Conservation (phyloP, 2,329 filamentous ascomycete species). For the Rutstroemia sp. region DNA sequence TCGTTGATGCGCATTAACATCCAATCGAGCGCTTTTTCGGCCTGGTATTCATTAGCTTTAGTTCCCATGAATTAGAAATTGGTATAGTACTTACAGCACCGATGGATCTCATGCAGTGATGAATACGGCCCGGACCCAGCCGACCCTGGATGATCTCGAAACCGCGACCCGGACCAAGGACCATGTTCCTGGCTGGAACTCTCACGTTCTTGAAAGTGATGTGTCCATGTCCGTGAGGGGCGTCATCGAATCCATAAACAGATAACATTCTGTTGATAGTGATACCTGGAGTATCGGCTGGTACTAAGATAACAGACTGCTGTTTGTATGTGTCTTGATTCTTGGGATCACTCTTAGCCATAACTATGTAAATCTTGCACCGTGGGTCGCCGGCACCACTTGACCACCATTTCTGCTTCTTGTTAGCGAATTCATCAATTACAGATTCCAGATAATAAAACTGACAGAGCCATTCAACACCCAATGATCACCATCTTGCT, state of each 20-base stretch:
- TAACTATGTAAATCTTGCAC: conserved; percentile 90
- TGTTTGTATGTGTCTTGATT: conserved; percentile 77
- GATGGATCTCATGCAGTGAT: conserved; percentile 95
- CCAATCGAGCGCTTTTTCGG: conserved; percentile 89
- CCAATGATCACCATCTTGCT: conserved; percentile 77
- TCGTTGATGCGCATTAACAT: conserved; percentile 94
- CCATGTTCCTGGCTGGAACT: conserved; percentile 74
- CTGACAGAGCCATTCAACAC: conserved; percentile 78
- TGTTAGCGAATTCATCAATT: conserved; percentile 15
- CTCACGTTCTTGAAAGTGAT: conserved; percentile 85
- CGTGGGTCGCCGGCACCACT: conserved; percentile 89
- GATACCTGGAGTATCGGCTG: conserved; percentile 72
- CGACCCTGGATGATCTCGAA: conserved; percentile 99
- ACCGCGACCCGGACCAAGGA: conserved; percentile 86
- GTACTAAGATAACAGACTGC: conserved; percentile 89
- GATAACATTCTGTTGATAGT: conserved; percentile 90
- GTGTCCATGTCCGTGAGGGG: conserved; percentile 96
- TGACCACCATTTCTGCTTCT: conserved; percentile 90
- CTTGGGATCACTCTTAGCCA: conserved; percentile 80
- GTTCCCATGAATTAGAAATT: not conserved
- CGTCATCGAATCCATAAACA: conserved; percentile 95
- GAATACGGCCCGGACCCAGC: conserved; percentile 90
- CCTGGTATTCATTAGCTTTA: conserved; percentile 35
- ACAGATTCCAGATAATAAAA: conserved; percentile 1
- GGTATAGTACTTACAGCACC: conserved; percentile 54